phyloP scores from a whole-genome alignment of 768 basidiomycete genomes.

The Wakefieldia striispora region DNA sequence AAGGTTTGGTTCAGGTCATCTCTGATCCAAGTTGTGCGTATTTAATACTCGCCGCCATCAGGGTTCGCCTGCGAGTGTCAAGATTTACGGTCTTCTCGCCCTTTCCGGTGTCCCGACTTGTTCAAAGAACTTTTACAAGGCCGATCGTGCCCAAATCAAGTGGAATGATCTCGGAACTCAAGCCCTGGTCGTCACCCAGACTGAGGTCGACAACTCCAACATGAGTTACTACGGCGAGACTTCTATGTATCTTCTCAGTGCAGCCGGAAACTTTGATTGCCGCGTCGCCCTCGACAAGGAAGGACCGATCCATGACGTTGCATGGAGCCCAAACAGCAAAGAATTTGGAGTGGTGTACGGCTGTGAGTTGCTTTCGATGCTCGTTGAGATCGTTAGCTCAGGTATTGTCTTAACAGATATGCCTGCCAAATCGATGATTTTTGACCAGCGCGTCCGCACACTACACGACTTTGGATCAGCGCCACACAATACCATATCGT shows the following conservation, averaged over 20 bases:
- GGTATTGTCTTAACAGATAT: constrained; percentile 54
- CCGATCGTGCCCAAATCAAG: constrained; percentile 89
- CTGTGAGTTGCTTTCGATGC: constrained; percentile 55
- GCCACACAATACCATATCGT: constrained; percentile 89
- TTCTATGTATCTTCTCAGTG: constrained; percentile 86
- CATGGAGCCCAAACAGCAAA: constrained; percentile 95
- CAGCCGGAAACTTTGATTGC: constrained; percentile 92
- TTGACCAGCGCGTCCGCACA: constrained; percentile 85
- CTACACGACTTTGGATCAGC: constrained; percentile 89
- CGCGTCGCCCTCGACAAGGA: constrained; percentile 90
- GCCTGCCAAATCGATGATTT: constrained; percentile 91
- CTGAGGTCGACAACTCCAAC: constrained; percentile 95
- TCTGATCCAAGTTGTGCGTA: background rate
- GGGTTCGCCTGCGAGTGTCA: constrained; percentile 87
- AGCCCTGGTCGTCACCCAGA: constrained; percentile 87
- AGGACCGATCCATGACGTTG: constrained; percentile 94
- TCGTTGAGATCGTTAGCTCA: background rate
- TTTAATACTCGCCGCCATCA: constrained; percentile 25
- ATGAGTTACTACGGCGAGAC: constrained; percentile 99
- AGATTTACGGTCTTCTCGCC: constrained; percentile 72
- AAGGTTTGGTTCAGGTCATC: constrained; percentile 49
- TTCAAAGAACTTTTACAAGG: constrained; percentile 94
- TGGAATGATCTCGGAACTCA: constrained; percentile 96
- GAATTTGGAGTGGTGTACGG: constrained; percentile 97
- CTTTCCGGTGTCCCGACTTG: constrained; percentile 67